Percentiles rank a stretch among this genome's conserved stretches.
phyloP scores from a whole-genome alignment of 495 filamentous ascomycete species.

The Xylaria longipes region DNA sequence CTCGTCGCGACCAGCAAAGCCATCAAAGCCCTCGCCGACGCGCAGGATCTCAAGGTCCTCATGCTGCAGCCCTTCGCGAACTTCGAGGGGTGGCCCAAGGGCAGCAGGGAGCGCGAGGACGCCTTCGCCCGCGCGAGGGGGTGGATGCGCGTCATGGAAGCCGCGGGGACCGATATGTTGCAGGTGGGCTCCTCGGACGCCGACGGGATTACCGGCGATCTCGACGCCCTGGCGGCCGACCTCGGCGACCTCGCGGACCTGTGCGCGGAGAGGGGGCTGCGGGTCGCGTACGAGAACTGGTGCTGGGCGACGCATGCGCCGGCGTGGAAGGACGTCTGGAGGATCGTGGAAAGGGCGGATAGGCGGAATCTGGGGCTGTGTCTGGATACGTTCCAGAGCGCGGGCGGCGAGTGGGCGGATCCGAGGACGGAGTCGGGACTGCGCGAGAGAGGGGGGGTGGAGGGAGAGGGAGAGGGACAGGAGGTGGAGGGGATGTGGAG shows the following conservation, averaged over 20 bases:
- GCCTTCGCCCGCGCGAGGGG: constrained; percentile 69
- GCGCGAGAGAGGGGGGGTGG: neutral
- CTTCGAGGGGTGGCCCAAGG: constrained; percentile 78
- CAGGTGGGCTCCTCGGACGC: constrained; percentile 77
- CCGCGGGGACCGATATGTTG: constrained; percentile 73
- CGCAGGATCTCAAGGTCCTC: constrained; percentile 64
- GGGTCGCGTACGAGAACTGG: constrained; percentile 84
- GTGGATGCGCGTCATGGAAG: constrained; percentile 78
- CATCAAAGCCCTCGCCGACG: constrained; percentile 59
- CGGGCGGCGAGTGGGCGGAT: constrained; percentile 77
- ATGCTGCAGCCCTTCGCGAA: constrained; percentile 82
- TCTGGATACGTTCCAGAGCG: constrained; percentile 83
- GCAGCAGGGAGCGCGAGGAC: constrained; percentile 62
- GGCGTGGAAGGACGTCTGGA: constrained; percentile 71
- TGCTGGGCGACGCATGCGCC: constrained; percentile 80
- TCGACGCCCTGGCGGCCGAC: constrained; percentile 62
- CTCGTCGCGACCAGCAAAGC: constrained; percentile 58
- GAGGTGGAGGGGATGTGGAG: constrained; percentile 59
- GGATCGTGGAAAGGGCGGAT: constrained; percentile 66
- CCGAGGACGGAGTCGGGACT: constrained; percentile 68
- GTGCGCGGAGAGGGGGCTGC: constrained; percentile 59
- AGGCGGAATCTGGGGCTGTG: constrained; percentile 75
- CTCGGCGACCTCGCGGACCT: constrained; percentile 69
- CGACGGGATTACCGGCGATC: constrained; percentile 53
- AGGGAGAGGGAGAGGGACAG: neutral